A percentile compares a stretch with the other conserved stretches of the same genome.
phyloP scores from a whole-genome alignment of 2,329 filamentous ascomycete species.

The Diaporthe destruens region DNA sequence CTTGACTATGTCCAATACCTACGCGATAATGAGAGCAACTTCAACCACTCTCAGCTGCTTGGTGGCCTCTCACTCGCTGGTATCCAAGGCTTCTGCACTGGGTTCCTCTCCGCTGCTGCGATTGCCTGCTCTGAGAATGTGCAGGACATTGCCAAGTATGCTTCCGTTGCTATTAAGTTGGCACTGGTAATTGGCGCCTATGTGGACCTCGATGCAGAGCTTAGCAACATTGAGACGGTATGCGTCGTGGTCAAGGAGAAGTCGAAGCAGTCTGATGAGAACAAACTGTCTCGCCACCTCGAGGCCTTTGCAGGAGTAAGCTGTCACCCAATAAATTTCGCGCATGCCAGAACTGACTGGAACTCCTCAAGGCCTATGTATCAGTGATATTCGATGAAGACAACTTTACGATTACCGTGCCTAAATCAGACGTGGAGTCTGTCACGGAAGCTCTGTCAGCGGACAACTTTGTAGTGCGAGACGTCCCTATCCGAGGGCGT shows the following conservation, averaged over 20 bases:
- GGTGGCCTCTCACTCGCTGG: background rate
- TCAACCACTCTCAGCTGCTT: constrained; percentile 2
- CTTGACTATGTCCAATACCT: background rate
- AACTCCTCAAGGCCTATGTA: constrained; percentile 14
- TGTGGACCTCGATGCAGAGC: constrained; percentile 26
- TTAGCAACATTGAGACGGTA: background rate
- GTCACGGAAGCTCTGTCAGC: background rate
- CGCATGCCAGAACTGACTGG: background rate
- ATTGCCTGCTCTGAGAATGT: constrained; percentile 9
- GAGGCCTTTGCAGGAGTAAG: constrained; percentile 12
- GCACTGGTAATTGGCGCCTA: constrained; percentile 23
- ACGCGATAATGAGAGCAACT: background rate
- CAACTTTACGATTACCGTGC: background rate
- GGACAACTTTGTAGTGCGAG: background rate
- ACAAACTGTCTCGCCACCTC: constrained; percentile 2
- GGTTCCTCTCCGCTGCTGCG: constrained; percentile 26
- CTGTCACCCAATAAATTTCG: background rate
- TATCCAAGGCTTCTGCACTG: constrained; percentile 37
- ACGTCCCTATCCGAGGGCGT: background rate
- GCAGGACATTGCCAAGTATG: constrained; percentile 49
- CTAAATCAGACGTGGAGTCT: constrained; percentile 44
- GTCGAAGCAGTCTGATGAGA: background rate
- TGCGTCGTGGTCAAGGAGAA: background rate
- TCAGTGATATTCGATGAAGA: constrained; percentile 22
- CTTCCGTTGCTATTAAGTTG: constrained; percentile 44